Percentiles rank a stretch among this genome's conserved stretches.
phyloP scores from a whole-genome alignment of 176 grass and related monocot species.

The Tuctoria greenei region DNA sequence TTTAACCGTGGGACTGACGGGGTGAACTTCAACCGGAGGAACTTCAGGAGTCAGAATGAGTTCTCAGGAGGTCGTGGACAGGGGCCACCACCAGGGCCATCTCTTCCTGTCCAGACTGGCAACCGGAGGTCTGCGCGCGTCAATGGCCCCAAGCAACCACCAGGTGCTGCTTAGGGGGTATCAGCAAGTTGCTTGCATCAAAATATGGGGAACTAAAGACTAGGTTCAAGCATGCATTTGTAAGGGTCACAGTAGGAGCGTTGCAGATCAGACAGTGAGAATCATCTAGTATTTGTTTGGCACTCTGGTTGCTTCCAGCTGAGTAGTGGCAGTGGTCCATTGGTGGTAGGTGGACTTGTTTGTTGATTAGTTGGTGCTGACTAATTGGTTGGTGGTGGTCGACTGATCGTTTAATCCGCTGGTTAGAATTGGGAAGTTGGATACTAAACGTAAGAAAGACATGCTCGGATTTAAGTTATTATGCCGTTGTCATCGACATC shows the following conservation, averaged over 20 bases:
- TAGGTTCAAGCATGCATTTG: constrained; percentile 1
- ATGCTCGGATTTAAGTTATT: background rate
- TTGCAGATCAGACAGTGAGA: constrained; percentile 2
- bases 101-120: constrained; percentile 37
- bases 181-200: background rate
- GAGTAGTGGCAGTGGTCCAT: background rate
- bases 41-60: constrained; percentile 52
- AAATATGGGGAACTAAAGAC: background rate
- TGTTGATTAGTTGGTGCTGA: constrained; percentile 13
- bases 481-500: no score
- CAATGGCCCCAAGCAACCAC: constrained; percentile 34
- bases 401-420: background rate
- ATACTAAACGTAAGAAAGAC: background rate
- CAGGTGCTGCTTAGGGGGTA: constrained; percentile 14
- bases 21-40: constrained; percentile 37
- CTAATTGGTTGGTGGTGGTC: constrained; percentile 1
- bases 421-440: background rate
- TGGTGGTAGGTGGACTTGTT: constrained; percentile 18
- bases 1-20: constrained; percentile 16
- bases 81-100: constrained; percentile 16
- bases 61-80: constrained; percentile 46
- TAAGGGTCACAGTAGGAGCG: constrained; percentile 13
- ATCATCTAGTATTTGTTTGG: background rate
- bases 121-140: constrained; percentile 31
- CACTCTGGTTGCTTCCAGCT: background rate